phyloP scores from a whole-genome alignment of 345 rosid genomes.

The Eucalyptus globulus region DNA sequence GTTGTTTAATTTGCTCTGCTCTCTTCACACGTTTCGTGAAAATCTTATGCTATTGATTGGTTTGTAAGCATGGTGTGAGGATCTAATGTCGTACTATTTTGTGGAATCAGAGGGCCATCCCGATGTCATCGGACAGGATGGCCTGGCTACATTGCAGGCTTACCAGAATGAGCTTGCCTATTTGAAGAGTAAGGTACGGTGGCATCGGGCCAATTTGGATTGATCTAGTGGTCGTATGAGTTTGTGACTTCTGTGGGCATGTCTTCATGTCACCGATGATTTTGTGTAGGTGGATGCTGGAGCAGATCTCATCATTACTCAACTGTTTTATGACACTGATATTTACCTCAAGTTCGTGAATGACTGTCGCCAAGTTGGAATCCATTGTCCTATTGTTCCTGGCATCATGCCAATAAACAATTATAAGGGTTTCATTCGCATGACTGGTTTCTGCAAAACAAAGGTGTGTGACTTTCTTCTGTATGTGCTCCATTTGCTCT shows the following conservation, averaged over 20 bases:
- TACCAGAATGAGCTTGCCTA: conserved; percentile 82
- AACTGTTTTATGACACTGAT: conserved; percentile 88
- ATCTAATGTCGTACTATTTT: not conserved
- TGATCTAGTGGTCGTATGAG: not conserved
- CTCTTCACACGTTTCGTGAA: not conserved
- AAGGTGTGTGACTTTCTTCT: conserved; percentile 23
- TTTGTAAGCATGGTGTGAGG: not conserved
- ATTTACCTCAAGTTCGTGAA: conserved; percentile 82
- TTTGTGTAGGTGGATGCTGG: conserved; percentile 85
- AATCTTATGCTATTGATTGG: not conserved
- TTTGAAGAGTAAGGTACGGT: conserved; percentile 66
- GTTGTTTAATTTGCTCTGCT: conserved; percentile 6
- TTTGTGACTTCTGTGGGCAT: not conserved
- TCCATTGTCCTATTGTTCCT: conserved; percentile 79
- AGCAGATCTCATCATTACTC: conserved; percentile 82
- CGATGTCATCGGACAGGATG: conserved; percentile 63
- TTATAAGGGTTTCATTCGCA: conserved; percentile 83
- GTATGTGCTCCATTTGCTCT: not conserved
- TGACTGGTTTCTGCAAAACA: conserved; percentile 96
- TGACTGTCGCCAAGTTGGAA: conserved; percentile 92
- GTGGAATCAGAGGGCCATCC: conserved; percentile 78
- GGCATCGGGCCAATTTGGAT: not conserved
- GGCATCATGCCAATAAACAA: conserved; percentile 94
- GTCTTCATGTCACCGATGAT: not conserved
- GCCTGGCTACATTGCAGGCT: conserved; percentile 56